These are phyloP conservation scores for Cladosporium sp. DNA, from an alignment of 2,329 filamentous ascomycete species.

Conservation along the genomic window DNA sequence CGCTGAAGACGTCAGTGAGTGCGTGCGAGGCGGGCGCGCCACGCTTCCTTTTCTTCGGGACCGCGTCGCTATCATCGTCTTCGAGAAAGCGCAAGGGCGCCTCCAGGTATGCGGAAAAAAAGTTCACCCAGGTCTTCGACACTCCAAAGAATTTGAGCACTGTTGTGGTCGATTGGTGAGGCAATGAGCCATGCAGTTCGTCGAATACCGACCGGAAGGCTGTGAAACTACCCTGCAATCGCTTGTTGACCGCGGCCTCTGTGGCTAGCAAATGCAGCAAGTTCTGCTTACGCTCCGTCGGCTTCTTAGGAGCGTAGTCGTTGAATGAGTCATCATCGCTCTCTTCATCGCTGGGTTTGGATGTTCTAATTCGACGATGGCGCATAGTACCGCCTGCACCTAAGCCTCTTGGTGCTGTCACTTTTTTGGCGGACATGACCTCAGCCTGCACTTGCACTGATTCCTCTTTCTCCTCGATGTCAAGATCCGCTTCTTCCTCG, in stretches of 20 bases:
- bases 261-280: slow-evolving; percentile 54
- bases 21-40: slow-evolving; percentile 58
- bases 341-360: slow-evolving; percentile 30
- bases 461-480: too few relatives aligned
- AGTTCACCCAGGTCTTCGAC: slow-evolving; percentile 50
- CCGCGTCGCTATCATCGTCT: slow-evolving; percentile 38
- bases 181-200: slow-evolving; percentile 54
- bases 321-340: slow-evolving; percentile 35
- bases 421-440: too few relatives aligned
- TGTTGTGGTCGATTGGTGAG: slow-evolving; percentile 55
- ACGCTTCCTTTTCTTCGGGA: slow-evolving; percentile 38
- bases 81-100: slow-evolving; percentile 55
- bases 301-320: slow-evolving; percentile 33
- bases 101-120: slow-evolving; percentile 57
- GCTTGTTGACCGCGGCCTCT: slow-evolving; percentile 49
- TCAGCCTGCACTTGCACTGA: too few relatives aligned
- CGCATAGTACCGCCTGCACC: neutral
- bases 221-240: slow-evolving; percentile 46
- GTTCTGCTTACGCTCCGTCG: slow-evolving; percentile 49
- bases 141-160: slow-evolving; percentile 58
- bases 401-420: too few relatives aligned
- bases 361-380: neutral
- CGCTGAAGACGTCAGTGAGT: slow-evolving; percentile 56
- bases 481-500: slow-evolving; percentile 38
- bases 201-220: slow-evolving; percentile 55